Evolutionary conservation across 805 yeast genomes (phyloP), one percentile per base, ranked within the genome.

Genomic region (Candida odintsovae): DNA sequence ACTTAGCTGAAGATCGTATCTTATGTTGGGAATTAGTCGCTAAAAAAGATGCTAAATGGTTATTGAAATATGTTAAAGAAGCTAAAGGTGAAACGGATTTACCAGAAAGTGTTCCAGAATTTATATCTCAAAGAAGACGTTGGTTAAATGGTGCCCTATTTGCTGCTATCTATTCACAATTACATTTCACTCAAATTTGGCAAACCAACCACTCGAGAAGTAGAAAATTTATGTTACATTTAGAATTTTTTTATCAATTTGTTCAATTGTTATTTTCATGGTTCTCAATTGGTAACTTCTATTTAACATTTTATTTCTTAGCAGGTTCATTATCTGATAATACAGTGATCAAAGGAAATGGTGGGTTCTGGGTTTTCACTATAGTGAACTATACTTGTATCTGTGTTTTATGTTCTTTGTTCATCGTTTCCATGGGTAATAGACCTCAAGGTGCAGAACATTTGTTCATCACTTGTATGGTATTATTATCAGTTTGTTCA

Each of bases 141-240:
- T 92, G 99, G 99, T 76, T 92, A 50, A 92, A 92, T 66, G 99
- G 99, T 64, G 95, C 99, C 2, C 78, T 94, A 62, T 94, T 94
- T 70, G 98, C 99, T 1, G 98, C 98, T 4, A 72, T 90, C 45
- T 94, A 86, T 63, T 82, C 97, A 2, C 87, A 87, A 53, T 61
- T 86, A 46, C 95, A 90, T 63, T 88, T 90, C 76, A 75, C 80
- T 46, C 86, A 86, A 56, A 86, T 94, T 47, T 92, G 97, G 96
- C 71, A 77, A 50, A 87, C 97, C 0, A 86, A 83, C 56, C 99
- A 94, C 66, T 85, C 96, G 2, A 59, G 76, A 10, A 54, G 78
- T n/a, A 76, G 99, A 58, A 90, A 92, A 66, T 57, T 88, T 54
- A 81, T 85, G 62, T 73, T 94, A 50, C 95, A 89, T 57, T 56